Percentiles rank a stretch among this genome's conserved stretches.
phyloP scores from a whole-genome alignment of 306 rosid genomes.

The Spatholobus suberectus region DNA sequence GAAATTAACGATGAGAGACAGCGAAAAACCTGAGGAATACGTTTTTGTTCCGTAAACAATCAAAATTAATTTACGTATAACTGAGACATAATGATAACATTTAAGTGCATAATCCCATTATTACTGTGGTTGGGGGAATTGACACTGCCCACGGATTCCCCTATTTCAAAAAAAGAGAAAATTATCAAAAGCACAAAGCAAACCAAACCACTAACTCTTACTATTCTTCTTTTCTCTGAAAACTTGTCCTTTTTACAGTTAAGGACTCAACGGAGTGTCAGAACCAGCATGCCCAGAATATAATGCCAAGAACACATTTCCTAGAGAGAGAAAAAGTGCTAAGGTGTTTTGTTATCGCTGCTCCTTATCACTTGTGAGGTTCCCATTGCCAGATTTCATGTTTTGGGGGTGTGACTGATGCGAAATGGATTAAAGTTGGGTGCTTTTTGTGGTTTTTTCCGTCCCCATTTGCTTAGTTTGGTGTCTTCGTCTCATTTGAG shows the following conservation, averaged over 20 bases:
- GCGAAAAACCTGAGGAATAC: slow-evolving; percentile 45
- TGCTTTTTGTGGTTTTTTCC: slow-evolving; percentile 42
- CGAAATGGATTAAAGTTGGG: slow-evolving; percentile 23
- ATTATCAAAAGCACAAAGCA: background rate
- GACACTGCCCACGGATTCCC: slow-evolving; percentile 18
- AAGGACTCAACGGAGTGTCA: slow-evolving; percentile 51
- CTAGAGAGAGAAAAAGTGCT: slow-evolving; percentile 43
- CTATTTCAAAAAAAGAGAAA: background rate
- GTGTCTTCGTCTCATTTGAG: slow-evolving; percentile 37
- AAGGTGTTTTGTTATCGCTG: slow-evolving; percentile 42
- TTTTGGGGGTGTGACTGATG: slow-evolving; percentile 48
- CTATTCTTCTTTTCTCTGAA: slow-evolving; percentile 32
- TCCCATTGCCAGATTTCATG: slow-evolving; percentile 48
- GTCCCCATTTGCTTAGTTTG: slow-evolving; percentile 48
- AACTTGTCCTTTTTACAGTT: slow-evolving; percentile 49
- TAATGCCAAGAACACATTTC: slow-evolving; percentile 47
- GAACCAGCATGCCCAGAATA: slow-evolving; percentile 47
- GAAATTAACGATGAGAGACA: slow-evolving; percentile 49
- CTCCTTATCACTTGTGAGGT: slow-evolving; percentile 48
- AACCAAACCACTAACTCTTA: background rate
- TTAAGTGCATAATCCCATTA: background rate
- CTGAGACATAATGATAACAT: slow-evolving; percentile 21
- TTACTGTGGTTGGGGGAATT: background rate
- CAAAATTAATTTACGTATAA: slow-evolving; percentile 5
- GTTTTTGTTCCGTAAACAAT: slow-evolving; percentile 37